Evolutionary conservation across 2,329 filamentous ascomycete genomes (phyloP), one percentile per base, ranked within the genome.

Genomic region (Elsinoe perseae): DNA sequence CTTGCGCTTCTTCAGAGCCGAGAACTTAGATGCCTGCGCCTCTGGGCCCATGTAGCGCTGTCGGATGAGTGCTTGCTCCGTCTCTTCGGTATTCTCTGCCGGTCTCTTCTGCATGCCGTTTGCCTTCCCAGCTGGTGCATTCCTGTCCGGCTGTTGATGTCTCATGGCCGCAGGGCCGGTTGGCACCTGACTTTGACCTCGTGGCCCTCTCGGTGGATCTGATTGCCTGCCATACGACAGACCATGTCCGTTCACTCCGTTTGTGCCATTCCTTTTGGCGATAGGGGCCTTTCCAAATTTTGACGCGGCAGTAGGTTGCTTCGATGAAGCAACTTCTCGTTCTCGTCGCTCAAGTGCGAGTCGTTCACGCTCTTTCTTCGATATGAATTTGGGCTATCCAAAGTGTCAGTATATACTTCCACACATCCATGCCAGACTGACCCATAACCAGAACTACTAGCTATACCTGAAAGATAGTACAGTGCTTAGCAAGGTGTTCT

Each of bases 1-100:
- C 74, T 88, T 87, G 57, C 92, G 82, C 77, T 97, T 97, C 80
- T 97, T 98, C 75, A 93, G 89, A 1, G 91, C 91, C 0, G 90
- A 95, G 67, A 97, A 96, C 34, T 81, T 95, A 3, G 87, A 91
- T 61, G 85, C 82, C 62, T 93, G 95, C 54, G 87, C 83, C 61
- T 95, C 89, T 1, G 89, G 86, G 2, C 93, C 93, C 80, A 97
- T 91, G 67, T 98, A 98, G 60, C 89, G 80, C 63, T 89, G 83
- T 58, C 87, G 80, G 59, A 89, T 82, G 58, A 93, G 74, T 25
- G 84, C 81, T 8, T 85, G 84, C 66, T 95, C 89, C 8, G 86
- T 82, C 48, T 82, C 80, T 57, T 79, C 78, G 14, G 80, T 72
- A 1, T 72, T 67, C 28, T 34, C 48, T 7, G 66, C 57, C 12